Base-by-base conservation (phyloP, 1,139 yeast genomes). In the Yamadazyma membranifaciens region DNA sequence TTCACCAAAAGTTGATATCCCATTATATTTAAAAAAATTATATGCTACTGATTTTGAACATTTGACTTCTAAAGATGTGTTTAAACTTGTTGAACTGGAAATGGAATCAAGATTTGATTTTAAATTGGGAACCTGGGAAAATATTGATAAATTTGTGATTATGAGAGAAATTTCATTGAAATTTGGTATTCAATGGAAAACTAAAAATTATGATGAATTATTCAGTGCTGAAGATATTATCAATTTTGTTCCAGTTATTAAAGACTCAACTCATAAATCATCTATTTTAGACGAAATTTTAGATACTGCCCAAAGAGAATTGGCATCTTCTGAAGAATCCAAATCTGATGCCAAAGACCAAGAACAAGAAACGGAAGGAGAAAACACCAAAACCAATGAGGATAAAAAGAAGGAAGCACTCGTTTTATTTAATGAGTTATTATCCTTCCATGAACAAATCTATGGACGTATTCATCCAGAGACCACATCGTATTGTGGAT, bases 141-240 rank as follows among this genome's bases (percentile, higher is more conserved):
- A 14, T 22, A n/a, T 36, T 11, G 20, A 36, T 15, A 29, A 30
- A 14, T 9, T 9, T 4, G 30, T 36, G 13, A 59, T 88, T 41
- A 69, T 87, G 57, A 80, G 92, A 65, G 88, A 83, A 48, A 72
- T 89, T 46, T 82, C 96, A 12, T 56, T 72, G 42, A 84, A 86
- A 63, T 79, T 83, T 51, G 98, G 98, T 65, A 78, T 92, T 44
- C 98, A 92, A 67, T 84, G 96, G 87, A 67, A 69, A 49, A 61
- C 78, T n/a, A 72, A 67, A 46, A 61, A 68, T 14, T 83, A 78
- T 57, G 47, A 59, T 3, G 60, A 69, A 2, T 60, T 80, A 2
- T 86, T 85, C 54, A 54, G 67, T 32, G 66, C 80, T 22, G 77
- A 71, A 15, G 96, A 91, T 58, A 70, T 92, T 40, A 52, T 82